phyloP scores from a whole-genome alignment of 1,284 basidiomycete species.

The Cryptococcus hybrid region DNA sequence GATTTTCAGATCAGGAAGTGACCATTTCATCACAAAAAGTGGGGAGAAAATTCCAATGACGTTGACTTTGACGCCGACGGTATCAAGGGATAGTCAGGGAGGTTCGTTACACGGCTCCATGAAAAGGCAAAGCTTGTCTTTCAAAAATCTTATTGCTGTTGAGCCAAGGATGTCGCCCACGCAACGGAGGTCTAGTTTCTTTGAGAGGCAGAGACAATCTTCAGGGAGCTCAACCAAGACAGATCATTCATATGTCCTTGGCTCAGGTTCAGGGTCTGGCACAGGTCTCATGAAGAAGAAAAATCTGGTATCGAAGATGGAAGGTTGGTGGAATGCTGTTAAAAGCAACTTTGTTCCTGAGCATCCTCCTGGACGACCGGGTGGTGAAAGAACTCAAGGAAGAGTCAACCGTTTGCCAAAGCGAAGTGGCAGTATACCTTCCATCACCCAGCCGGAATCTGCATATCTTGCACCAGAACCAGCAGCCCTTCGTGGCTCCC shows the following conservation, averaged over 20 bases:
- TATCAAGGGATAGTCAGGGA: constrained; percentile 28
- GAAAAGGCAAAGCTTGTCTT: constrained; percentile 34
- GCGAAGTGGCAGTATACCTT: constrained; percentile 11
- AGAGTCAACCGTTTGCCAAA: no score
- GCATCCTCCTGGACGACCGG: no score
- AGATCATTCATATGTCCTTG: constrained; percentile 12
- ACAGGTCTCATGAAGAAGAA: constrained; percentile 39
- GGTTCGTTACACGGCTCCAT: constrained; percentile 6
- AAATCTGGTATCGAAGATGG: constrained; percentile 51
- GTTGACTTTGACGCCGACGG: constrained; percentile 25
- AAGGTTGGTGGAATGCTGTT: constrained; percentile 54
- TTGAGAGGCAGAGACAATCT: constrained; percentile 34
- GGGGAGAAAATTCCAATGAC: constrained; percentile 7
- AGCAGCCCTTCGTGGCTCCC: constrained; percentile 21
- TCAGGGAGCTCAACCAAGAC: constrained; percentile 31
- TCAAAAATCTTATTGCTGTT: constrained; percentile 29
- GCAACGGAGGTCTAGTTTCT: constrained; percentile 17
- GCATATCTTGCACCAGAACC: constrained; percentile 26
- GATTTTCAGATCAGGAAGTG: constrained; percentile 6
- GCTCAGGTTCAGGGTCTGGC: neutral
- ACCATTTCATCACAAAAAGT: neutral
- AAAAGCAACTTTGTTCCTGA: constrained; percentile 49
- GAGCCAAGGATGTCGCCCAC: constrained; percentile 32
- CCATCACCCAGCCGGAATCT: constrained; percentile 10
- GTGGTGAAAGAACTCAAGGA: no score